Percentiles rank a stretch among this genome's conserved stretches.
These are phyloP conservation scores for Pyrenophora seminiperda DNA, from an alignment of 2,329 filamentous ascomycete genomes.

Conservation along the genomic window DNA sequence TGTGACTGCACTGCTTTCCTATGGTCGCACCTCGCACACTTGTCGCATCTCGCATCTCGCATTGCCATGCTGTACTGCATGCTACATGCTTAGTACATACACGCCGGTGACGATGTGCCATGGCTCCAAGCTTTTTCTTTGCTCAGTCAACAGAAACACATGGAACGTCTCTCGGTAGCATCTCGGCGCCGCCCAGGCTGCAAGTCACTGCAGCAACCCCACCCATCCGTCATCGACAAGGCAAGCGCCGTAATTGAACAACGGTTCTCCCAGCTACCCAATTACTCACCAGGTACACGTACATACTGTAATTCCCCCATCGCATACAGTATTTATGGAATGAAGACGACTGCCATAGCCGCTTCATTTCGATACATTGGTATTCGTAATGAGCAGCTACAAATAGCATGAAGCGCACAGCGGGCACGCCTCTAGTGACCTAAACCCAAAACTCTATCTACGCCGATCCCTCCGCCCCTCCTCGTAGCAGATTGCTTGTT, in stretches of 20 bases:
- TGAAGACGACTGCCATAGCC: background rate
- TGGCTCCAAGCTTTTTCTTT: conserved; percentile 1
- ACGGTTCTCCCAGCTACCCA: background rate
- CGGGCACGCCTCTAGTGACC: conserved; percentile 1
- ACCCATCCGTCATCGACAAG: conserved; percentile 25
- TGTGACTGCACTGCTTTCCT: no score
- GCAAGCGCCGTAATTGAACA: conserved; percentile 3
- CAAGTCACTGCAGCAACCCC: conserved; percentile 18
- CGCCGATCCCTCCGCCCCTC: conserved; percentile 16
- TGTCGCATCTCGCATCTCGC: background rate
- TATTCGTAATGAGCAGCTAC: conserved; percentile 12
- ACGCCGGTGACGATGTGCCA: conserved; percentile 2
- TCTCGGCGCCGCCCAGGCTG: conserved; percentile 26
- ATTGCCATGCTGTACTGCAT: background rate
- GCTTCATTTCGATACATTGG: background rate
- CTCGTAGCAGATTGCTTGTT: conserved; percentile 4
- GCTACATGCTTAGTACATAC: no score
- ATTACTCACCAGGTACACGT: no score
- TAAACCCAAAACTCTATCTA: conserved; percentile 6
- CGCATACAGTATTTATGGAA: background rate
- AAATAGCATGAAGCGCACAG: conserved; percentile 8
- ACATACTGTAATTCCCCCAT: background rate
- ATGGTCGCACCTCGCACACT: no score
- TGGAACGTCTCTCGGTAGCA: conserved; percentile 20
- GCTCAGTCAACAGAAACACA: conserved; percentile 6